A percentile compares a stretch with the other conserved stretches of the same genome.
phyloP scores from a whole-genome alignment of 768 basidiomycete genomes.

The Termitomyces sp. region DNA sequence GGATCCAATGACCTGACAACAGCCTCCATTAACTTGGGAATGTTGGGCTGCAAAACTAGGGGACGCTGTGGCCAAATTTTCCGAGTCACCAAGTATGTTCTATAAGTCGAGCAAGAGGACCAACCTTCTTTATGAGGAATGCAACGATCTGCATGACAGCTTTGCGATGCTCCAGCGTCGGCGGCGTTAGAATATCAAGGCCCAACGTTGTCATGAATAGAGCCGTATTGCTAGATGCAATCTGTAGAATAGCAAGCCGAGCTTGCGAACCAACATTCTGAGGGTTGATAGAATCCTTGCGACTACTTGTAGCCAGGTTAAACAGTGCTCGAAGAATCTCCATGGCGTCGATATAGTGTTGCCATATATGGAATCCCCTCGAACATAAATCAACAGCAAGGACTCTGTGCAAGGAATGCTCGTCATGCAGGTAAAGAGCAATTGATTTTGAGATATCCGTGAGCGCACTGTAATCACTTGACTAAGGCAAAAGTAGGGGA shows the following conservation, averaged over 20 bases:
- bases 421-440: slow-evolving; percentile 72
- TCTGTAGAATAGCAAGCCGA: slow-evolving; percentile 77
- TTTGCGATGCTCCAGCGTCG: slow-evolving; percentile 73
- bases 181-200: slow-evolving; percentile 82
- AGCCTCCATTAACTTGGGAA: slow-evolving; percentile 88
- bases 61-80: slow-evolving; percentile 60
- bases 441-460: slow-evolving; percentile 86
- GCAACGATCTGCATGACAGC: slow-evolving; percentile 92
- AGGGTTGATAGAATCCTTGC: slow-evolving; percentile 65
- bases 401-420: slow-evolving; percentile 59
- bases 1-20: slow-evolving; percentile 97
- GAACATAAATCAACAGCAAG: slow-evolving; percentile 89
- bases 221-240: slow-evolving; percentile 79
- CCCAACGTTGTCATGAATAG: slow-evolving; percentile 94
- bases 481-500: neutral
- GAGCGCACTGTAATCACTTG: slow-evolving; percentile 52
- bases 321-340: slow-evolving; percentile 85
- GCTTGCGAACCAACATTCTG: slow-evolving; percentile 79
- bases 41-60: slow-evolving; percentile 75
- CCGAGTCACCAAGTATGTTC: neutral
- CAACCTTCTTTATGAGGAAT: slow-evolving; percentile 87
- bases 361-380: slow-evolving; percentile 92
- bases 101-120: slow-evolving; percentile 3
- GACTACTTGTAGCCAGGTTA: slow-evolving; percentile 66
- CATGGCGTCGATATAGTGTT: slow-evolving; percentile 89